Conservation (phyloP, 2,329 filamentous ascomycete genomes). For the Cryphonectria naterciae region DNA sequence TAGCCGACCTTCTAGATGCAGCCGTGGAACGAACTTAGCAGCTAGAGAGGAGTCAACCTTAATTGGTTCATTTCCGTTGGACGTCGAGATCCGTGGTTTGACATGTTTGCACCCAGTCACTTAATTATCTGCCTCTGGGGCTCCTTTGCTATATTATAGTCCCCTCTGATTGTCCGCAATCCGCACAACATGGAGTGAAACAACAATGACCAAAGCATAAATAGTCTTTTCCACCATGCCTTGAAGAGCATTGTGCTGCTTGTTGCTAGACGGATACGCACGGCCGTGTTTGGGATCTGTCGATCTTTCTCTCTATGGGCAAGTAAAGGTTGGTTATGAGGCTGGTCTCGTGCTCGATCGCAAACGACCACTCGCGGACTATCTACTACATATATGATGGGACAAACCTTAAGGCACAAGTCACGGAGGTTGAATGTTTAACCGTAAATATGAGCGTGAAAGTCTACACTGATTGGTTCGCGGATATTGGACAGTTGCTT, state of each 20-base stretch:
- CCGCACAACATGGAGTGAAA: not conserved
- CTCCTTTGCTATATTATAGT: not conserved
- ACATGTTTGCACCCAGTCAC: not conserved
- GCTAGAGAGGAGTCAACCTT: not conserved
- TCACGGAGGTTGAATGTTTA: not conserved
- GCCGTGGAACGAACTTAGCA: not conserved
- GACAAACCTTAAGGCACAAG: not conserved
- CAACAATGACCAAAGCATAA: not conserved
- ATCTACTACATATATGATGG: not conserved
- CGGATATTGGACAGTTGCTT: not conserved
- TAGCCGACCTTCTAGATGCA: not conserved
- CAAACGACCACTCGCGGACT: not conserved
- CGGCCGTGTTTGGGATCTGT: not conserved
- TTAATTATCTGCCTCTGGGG: not conserved
- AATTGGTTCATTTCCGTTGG: not conserved
- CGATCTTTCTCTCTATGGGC: not conserved
- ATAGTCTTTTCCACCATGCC: not conserved
- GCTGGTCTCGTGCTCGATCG: not conserved
- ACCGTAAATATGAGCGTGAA: not conserved
- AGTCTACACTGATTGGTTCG: not conserved
- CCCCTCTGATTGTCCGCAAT: not conserved
- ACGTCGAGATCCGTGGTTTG: not conserved
- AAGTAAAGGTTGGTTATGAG: not conserved
- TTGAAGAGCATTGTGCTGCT: not conserved
- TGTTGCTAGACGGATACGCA: not conserved